Base-by-base conservation (phyloP, 768 basidiomycete species). In the Tricholoma sp. region DNA sequence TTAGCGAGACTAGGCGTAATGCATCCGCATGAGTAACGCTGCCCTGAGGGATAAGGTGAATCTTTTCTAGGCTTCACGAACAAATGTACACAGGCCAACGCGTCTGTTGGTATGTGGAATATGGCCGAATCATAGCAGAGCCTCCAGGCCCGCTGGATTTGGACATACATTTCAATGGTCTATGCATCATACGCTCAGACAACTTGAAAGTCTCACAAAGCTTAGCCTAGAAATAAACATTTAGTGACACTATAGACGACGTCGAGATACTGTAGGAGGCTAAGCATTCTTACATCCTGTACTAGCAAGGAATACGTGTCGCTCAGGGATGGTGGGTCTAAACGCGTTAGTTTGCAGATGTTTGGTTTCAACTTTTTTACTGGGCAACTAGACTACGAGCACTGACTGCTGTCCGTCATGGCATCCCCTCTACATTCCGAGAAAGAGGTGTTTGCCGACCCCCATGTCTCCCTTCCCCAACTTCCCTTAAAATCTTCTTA, bases 341-440 rank as follows among this genome's bases (percentile, higher is more conserved):
- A 44, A 50, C 56, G 51, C 37, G 60, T 53, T 61, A 49, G 42
- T 37, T 73, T 75, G 69, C 52, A 49, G 52, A 52, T 75, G 65
- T 75, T 71, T 74, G 68, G 65, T 60, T 63, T 63, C 2, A 32
- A 68, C 64, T 74, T 77, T 75, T 71, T 71, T 66, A 63, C 58
- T 59, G 55, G 50, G 55, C 61, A 7, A 6, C 64, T 70, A 65
- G 65, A 24, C 67, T 69, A 68, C 66, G 63, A 57, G 58, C 60
- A 58, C 52, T 52, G 50, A 60, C 54, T 53, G 51, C 52, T 55
- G 59, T 53, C 63, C 55, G 61, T 66, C 66, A 82, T 82, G 80
- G 75, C 78, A 61, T 76, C 79, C 62, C 65, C 73, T 56, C 65
- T 76, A 50, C 59, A 73, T 59, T 59, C 72, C 60, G 74, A 76